Evolutionary conservation across 306 rosid species (phyloP), one percentile per base, ranked within the genome.

Genomic region (Trichosanthes truncata): DNA sequence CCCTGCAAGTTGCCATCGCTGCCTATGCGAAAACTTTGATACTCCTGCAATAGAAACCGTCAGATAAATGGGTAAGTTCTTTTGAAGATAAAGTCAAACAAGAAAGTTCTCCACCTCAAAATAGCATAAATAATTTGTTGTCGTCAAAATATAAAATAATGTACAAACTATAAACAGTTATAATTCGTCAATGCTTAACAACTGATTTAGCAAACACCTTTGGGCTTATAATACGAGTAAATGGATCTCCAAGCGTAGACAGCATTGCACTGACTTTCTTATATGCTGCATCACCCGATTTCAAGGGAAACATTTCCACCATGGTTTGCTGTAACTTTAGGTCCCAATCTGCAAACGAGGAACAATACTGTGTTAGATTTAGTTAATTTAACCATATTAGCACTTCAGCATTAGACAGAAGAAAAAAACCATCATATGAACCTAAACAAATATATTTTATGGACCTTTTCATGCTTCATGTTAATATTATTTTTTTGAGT

Each of bases 211-310:
- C 31, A 73, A 48, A 60, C 78, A 94, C 98, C 97, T 91, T 92
- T 49, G 98, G 98, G 84, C 93, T 95, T 82, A 95, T 90, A 60
- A 95, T 92, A 81, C 96, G 87, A 14, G 97, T 92, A 83, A 95
- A 95, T 45, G 98, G 98, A 83, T 95, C 98, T 61, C 98, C 98
- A 60, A 95, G 98, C 23, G 98, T 95, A 38, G 98, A 90, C 72
- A 95, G 96, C 98, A 95, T 95, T 81, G 93, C 97, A 62, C 98
- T 86, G 89, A 95, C 83, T 86, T 95, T 92, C 66, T 36, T 91
- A 84, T 92, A 92, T 15, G 98, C 98, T 40, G 93, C 97, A 84
- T 95, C 98, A 0, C 91, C 93, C 13, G 98, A 90, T 68, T 86
- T 85, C 81, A 95, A 89, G 56, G 97, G 96, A 88, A 95, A 95